phyloP scores from a whole-genome alignment of 345 rosid species.

The Iberis pinnata region DNA sequence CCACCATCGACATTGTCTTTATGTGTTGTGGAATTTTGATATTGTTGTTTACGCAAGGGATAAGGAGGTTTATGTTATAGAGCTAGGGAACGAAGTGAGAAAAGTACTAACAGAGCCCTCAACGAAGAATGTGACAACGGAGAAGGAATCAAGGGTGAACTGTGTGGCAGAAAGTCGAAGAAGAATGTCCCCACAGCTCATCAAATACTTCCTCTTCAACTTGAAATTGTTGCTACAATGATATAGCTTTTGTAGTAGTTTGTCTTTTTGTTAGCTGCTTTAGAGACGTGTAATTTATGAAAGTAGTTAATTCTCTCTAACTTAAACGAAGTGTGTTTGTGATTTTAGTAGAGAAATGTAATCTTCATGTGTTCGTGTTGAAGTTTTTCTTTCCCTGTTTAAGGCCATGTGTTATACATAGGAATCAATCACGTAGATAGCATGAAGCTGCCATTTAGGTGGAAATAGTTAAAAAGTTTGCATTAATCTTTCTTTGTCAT shows the following conservation, averaged over 20 bases:
- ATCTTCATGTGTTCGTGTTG: too few species aligned
- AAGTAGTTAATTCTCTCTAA: too few species aligned
- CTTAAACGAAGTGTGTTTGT: too few species aligned
- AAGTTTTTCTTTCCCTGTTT: too few species aligned
- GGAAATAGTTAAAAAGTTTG: too few species aligned
- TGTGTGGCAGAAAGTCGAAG: conserved; percentile 35
- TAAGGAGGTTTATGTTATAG: conserved; percentile 71
- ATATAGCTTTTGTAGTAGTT: conserved; percentile 25
- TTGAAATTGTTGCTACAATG: conserved; percentile 61
- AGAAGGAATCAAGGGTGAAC: conserved; percentile 25
- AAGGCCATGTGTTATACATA: too few species aligned
- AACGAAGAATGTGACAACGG: conserved; percentile 2
- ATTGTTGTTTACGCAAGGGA: conserved; percentile 41
- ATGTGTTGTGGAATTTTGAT: background rate
- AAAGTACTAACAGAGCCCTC: conserved; percentile 43
- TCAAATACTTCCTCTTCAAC: conserved; percentile 40
- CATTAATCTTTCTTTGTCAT: too few species aligned
- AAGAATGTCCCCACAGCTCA: conserved; percentile 35
- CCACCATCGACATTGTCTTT: too few species aligned
- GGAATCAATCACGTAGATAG: too few species aligned
- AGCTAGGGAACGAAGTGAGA: conserved; percentile 85
- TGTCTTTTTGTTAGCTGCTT: conserved; percentile 13
- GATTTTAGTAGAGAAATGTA: too few species aligned
- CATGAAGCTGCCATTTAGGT: too few species aligned
- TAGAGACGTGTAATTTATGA: conserved; percentile 13